These are phyloP conservation scores for Trifolium pratense DNA, from an alignment of 306 rosid genomes.

Conservation along the genomic window DNA sequence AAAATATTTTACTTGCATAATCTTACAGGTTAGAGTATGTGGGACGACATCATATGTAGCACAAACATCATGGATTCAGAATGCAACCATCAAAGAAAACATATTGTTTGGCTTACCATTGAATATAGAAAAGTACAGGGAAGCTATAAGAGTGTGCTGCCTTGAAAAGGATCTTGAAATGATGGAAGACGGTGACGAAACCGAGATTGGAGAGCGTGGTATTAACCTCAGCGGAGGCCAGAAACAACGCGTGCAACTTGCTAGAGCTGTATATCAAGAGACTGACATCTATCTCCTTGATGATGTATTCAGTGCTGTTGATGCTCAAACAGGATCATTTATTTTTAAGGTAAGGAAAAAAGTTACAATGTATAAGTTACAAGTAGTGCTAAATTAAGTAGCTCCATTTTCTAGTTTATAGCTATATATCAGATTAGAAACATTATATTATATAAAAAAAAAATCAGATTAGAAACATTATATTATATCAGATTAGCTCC, in stretches of 20 bases:
- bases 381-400: constrained; percentile 16
- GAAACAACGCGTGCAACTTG: constrained; percentile 87
- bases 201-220: constrained; percentile 93
- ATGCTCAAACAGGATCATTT: constrained; percentile 88
- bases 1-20: background rate
- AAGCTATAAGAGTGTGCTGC: constrained; percentile 76
- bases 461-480: background rate
- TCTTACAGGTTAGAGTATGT: constrained; percentile 69
- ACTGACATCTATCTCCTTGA: constrained; percentile 86
- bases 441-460: background rate
- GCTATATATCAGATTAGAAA: background rate
- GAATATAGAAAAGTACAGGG: constrained; percentile 60
- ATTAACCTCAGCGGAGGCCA: constrained; percentile 96
- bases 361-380: constrained; percentile 13
- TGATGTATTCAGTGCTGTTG: constrained; percentile 92
- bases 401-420: background rate
- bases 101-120: constrained; percentile 78
- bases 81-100: constrained; percentile 82
- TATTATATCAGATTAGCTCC: constrained; percentile 6
- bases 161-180: constrained; percentile 82
- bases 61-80: constrained; percentile 96
- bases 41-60: constrained; percentile 83
- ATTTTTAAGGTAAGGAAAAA: constrained; percentile 68
- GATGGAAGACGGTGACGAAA: constrained; percentile 84
- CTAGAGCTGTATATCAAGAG: constrained; percentile 86